phyloP scores from a whole-genome alignment of 1,139 yeast genomes.

The Yamadazyma jaroonii region DNA sequence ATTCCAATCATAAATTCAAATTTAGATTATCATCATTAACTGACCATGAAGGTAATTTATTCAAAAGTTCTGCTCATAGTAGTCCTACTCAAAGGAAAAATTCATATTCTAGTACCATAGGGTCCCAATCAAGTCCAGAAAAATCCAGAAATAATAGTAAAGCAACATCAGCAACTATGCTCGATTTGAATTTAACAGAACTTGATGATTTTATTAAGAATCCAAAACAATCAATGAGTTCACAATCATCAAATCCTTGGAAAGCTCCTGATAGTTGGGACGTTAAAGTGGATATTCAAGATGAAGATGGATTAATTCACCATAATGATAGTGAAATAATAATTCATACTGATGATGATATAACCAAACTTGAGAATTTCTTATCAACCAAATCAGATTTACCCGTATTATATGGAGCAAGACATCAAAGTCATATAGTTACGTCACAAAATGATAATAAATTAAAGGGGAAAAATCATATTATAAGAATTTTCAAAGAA shows the following conservation, averaged over 20 bases:
- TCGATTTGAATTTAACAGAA: conserved; percentile 7
- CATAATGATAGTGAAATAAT: background rate
- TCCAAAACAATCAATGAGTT: conserved; percentile 10
- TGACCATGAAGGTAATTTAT: conserved; percentile 13
- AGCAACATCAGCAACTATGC: conserved; percentile 4
- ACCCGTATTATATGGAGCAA: conserved; percentile 40
- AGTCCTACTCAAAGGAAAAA: conserved; percentile 4
- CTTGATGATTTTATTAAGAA: conserved; percentile 6
- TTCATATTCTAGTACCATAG: conserved; percentile 4
- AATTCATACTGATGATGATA: background rate
- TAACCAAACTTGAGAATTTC: conserved; percentile 1
- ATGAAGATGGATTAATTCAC: background rate
- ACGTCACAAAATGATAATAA: conserved; percentile 17
- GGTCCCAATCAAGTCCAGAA: conserved; percentile 5
- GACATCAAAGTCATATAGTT: conserved; percentile 24
- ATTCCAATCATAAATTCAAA: conserved; percentile 22
- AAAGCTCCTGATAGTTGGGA: conserved; percentile 83
- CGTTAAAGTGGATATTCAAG: conserved; percentile 41
- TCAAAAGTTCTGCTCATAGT: conserved; percentile 5
- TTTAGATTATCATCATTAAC: conserved; percentile 38
- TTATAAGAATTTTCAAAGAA: conserved; percentile 69
- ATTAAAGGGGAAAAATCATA: conserved; percentile 40
- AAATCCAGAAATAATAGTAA: conserved; percentile 8
- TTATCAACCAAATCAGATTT: conserved; percentile 13
- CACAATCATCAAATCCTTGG: conserved; percentile 34